Conservation (phyloP, 2,329 filamentous ascomycete genomes). For the Ophiognomonia clavigignenti-juglandacearum region DNA sequence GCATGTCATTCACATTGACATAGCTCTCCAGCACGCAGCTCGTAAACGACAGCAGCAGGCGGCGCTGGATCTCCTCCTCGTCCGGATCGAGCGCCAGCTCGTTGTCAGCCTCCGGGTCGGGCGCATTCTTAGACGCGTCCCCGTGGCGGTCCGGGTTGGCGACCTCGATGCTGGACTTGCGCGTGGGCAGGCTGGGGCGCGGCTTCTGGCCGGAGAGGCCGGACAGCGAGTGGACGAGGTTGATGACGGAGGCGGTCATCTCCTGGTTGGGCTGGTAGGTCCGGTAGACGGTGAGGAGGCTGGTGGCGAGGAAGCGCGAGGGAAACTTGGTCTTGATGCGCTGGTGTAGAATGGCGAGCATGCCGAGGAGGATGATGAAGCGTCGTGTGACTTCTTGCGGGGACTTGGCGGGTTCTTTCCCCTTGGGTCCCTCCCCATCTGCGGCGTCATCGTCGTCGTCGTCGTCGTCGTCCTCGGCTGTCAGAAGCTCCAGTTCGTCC, state of each 20-base stretch:
- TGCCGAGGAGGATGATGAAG: constrained; percentile 65
- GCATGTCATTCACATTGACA: constrained; percentile 54
- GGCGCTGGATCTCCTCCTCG: constrained; percentile 58
- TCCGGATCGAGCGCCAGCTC: constrained; percentile 38
- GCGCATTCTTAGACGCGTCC: constrained; percentile 50
- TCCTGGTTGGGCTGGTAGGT: constrained; percentile 62
- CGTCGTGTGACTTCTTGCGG: constrained; percentile 29
- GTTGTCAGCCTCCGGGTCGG: constrained; percentile 58
- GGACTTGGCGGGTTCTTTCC: neutral
- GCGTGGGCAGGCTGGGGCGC: constrained; percentile 55
- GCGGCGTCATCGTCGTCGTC: constrained; percentile 16
- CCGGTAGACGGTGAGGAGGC: constrained; percentile 66
- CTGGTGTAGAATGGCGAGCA: constrained; percentile 68
- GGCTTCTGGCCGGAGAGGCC: constrained; percentile 48
- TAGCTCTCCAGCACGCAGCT: constrained; percentile 74
- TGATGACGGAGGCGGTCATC: constrained; percentile 65
- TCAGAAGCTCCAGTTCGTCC: constrained; percentile 16
- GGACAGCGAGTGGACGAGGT: constrained; percentile 65
- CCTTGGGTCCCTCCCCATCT: neutral
- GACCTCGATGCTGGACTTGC: constrained; percentile 53
- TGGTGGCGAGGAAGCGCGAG: constrained; percentile 72
- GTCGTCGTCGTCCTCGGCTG: constrained; percentile 22
- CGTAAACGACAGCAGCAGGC: constrained; percentile 70
- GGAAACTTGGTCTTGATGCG: constrained; percentile 74
- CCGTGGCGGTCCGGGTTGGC: constrained; percentile 52